These are phyloP conservation scores for Phytophthora palmivora DNA, from an alignment of 352 stramenopile species.

Conservation along the genomic window DNA sequence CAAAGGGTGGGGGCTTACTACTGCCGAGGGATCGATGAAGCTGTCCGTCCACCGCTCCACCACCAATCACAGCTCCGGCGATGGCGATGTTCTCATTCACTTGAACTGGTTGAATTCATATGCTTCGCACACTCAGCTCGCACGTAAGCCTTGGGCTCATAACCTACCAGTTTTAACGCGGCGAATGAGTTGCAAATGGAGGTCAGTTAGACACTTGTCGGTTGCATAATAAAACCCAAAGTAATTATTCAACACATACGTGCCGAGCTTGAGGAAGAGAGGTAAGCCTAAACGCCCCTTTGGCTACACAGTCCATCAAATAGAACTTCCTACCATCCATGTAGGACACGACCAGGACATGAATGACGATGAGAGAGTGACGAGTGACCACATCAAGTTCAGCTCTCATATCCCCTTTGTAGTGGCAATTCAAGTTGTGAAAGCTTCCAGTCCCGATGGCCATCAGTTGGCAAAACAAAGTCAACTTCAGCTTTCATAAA, in stretches of 20 bases:
- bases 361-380: background rate
- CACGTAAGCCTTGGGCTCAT: background rate
- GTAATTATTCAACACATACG: background rate
- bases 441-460: too few species aligned
- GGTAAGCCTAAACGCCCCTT: background rate
- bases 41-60: background rate
- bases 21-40: background rate
- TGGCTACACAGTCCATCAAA: background rate
- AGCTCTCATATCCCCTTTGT: background rate
- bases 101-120: background rate
- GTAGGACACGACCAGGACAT: slow-evolving; percentile 2
- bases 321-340: background rate
- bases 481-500: too few species aligned
- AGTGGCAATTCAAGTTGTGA: too few species aligned
- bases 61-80: background rate
- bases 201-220: background rate
- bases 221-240: background rate
- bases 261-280: background rate
- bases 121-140: background rate
- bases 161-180: slow-evolving; percentile 1
- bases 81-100: background rate
- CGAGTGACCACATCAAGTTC: background rate
- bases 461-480: too few species aligned
- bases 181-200: background rate
- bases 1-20: background rate